Base-by-base conservation (phyloP, 177 flowering plant species). In the Telopea speciosissima region DNA sequence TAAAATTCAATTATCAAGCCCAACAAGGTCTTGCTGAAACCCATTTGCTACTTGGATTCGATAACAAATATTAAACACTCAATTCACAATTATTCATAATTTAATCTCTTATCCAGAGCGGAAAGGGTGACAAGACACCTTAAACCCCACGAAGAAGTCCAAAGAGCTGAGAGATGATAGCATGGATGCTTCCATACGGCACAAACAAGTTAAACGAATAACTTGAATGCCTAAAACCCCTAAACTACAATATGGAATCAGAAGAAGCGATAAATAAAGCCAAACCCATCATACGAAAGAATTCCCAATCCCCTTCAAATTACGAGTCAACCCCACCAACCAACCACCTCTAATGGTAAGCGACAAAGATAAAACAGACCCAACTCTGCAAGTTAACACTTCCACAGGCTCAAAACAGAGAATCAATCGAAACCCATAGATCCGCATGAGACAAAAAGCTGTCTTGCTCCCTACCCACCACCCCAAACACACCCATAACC, bases 321-420 rank as follows among this genome's bases (percentile, higher is more conserved):
- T 5, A 1, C 75, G 78, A 49, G 54, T 84, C 81, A 84, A 81
- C 78, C n/a, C 81, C 74, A 76, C 74, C 77, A 81, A 81, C 79
- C 83, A 67, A 81, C 86, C 84, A 79, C 84, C 83, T 79, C 76
- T 8, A 8, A 69, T 56, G 62, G 28, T 0, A 49, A 52, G 6
- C 71, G 61, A 65, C 23, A 62, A 63, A 74, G 40, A 54, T 62
- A 64, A 59, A 56, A 61, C 73, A 73, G 64, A 66, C 26, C 66
- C 26, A 63, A 24, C n/a, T 60, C 28, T 21, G 45, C 33, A 62
- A n/a, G 24, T 23, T 36, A 66, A 24, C 25, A 19, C 22, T 58
- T 21, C 21, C 1, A 24, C 42, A 70, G 63, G 44, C 61, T 65
- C 63, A 8, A 67, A 24, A 42, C 67, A 12, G 61, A 62, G 71